phyloP scores from a whole-genome alignment of 495 filamentous ascomycete genomes.

The Lophium mytilinum region DNA sequence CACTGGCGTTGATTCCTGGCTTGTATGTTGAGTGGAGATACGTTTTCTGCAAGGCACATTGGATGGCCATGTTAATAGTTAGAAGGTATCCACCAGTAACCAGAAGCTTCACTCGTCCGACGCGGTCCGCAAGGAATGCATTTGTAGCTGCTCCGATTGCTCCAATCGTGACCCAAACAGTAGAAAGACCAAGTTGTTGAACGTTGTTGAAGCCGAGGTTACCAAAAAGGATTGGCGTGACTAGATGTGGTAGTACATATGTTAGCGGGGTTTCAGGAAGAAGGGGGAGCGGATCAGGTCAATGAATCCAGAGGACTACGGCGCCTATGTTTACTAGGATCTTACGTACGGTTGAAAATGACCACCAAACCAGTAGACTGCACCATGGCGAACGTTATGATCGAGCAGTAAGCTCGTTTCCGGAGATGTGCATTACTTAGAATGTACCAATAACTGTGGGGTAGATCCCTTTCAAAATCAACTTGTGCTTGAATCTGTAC shows the following conservation, averaged over 20 bases:
- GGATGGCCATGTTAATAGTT: neutral
- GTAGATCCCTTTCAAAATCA: neutral
- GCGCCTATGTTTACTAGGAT: too few species aligned
- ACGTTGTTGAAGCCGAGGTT: neutral
- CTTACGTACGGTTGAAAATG: neutral
- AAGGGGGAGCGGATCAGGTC: too few species aligned
- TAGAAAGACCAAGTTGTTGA: neutral
- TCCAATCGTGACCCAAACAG: neutral
- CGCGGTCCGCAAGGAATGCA: neutral
- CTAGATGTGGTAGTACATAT: too few species aligned
- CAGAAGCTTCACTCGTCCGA: neutral
- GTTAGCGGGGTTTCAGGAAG: too few species aligned
- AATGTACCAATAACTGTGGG: neutral
- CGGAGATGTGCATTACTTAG: neutral
- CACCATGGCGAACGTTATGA: neutral
- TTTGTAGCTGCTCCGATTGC: neutral
- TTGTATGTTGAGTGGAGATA: neutral
- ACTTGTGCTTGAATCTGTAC: neutral
- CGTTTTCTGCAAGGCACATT: neutral
- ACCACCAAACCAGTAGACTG: neutral
- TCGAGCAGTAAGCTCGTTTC: neutral
- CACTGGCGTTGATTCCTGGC: neutral
- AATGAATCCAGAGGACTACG: too few species aligned
- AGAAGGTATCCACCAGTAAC: neutral
- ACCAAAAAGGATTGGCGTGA: neutral